Evolutionary conservation across 169 alveolate species (phyloP), one percentile per base, ranked within the genome.

Genomic region (Neospora caninum): DNA sequence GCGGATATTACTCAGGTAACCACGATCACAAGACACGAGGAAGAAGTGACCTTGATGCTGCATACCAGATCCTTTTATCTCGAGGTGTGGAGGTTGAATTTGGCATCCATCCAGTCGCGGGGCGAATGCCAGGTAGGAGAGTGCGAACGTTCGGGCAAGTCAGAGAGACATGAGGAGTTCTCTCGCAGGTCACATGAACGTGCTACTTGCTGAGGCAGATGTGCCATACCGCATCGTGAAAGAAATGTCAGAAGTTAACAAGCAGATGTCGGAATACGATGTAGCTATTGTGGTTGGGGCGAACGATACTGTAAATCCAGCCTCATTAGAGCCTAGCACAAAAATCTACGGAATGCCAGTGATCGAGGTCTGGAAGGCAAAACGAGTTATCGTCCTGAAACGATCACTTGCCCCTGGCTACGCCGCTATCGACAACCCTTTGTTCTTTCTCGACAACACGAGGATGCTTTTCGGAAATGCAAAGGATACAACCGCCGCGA

Each of bases 21-120:
- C n/a, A 0, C 67, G 34, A 13, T 16, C 31, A 34, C 67, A 49
- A 22, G 43, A 36, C 20, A 25, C 25, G 25, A 13, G 78, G 64
- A 22, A 31, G 20, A 1, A n/a, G 38, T 7, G 36, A 31, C 53
- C 41, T 16, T 6, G 22, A 41, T 13, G 34, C 1, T 10, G 38
- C 64, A 18, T 10, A 89, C 18, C 88, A 94, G 94, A 53, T 82
- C 94, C 94, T 98, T 92, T 94, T 96, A 88, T 95, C 96, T 64
- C 95, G 97, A 41, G 98, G 98, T 88, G 95, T 97, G 41, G 95
- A 96, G 45, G 99, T 98, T 58, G 97, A 98, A 94, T 98, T 98
- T 95, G 99, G 98, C 88, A 98, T 98, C 91, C 99, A 98, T 94
- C 99, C 99, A 53, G 99, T 98, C 91, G 99, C 99, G 38, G 99